Evolutionary conservation across 345 rosid species (phyloP).

Genomic region (Eucalyptus brandiana): DNA sequence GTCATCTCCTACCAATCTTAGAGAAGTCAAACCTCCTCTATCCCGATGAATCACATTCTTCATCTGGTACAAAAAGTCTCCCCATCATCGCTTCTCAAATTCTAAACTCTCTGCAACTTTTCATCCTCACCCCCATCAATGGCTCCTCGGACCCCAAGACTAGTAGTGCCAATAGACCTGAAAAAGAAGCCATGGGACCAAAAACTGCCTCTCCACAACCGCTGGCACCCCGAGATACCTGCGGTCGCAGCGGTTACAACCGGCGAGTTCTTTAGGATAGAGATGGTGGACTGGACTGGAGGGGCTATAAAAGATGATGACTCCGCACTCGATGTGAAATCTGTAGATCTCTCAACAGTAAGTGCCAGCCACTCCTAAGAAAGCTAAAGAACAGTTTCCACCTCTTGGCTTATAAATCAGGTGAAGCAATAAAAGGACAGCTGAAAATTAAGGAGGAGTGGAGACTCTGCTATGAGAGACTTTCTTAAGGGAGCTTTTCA

Average conservation of each 20-base stretch:
- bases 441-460: neutral
- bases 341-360: constrained; percentile 38
- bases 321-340: constrained; percentile 9
- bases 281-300: constrained; percentile 69
- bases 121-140: constrained; percentile 3
- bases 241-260: constrained; percentile 28
- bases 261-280: constrained; percentile 51
- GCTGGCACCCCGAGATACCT: constrained; percentile 83
- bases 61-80: neutral
- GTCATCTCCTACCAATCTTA: neutral
- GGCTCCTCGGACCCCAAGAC: constrained; percentile 54
- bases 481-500: neutral
- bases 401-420: neutral
- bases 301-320: constrained; percentile 45
- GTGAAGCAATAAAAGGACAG: neutral
- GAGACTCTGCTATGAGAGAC: neutral
- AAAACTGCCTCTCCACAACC: constrained; percentile 53
- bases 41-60: neutral
- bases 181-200: constrained; percentile 72
- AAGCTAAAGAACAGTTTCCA: neutral
- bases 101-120: neutral
- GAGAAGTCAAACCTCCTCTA: neutral
- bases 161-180: constrained; percentile 50
- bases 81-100: neutral
- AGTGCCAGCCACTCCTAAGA: constrained; percentile 3